These are phyloP conservation scores for Floccularia luteovirens DNA, from an alignment of 768 basidiomycete species.

Conservation along the genomic window DNA sequence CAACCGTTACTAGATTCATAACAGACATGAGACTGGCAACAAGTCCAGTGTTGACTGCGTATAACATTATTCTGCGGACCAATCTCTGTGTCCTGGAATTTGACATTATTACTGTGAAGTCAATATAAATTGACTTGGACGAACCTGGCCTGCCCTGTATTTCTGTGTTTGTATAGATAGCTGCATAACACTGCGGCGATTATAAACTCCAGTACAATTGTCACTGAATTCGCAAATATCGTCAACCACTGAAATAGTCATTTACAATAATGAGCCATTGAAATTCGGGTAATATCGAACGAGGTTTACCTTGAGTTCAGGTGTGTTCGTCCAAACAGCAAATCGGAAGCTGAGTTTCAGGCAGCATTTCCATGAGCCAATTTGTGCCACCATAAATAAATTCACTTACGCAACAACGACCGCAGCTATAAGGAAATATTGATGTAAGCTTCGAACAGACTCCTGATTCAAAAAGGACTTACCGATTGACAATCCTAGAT, in stretches of 20 bases:
- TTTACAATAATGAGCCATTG: not conserved
- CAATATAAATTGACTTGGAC: not conserved
- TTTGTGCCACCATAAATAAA: not conserved
- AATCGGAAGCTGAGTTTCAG: not conserved
- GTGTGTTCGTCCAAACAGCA: not conserved
- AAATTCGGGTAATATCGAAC: not conserved
- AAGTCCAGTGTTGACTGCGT: not conserved
- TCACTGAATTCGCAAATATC: not conserved
- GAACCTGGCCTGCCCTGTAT: not conserved
- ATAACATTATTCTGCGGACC: not conserved
- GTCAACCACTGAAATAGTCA: not conserved
- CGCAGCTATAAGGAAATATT: not conserved
- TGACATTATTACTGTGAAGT: not conserved
- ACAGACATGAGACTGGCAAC: not conserved
- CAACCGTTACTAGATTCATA: not conserved
- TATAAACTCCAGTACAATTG: not conserved
- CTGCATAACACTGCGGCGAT: not conserved
- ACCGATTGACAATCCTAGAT: not conserved
- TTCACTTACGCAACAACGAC: slow-evolving; percentile 1
- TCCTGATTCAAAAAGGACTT: not conserved
- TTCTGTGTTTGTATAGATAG: not conserved
- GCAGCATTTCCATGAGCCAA: not conserved
- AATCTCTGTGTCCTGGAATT: not conserved
- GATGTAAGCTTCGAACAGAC: not conserved
- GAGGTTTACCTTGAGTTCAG: slow-evolving; percentile 1